These are phyloP conservation scores for Alternaria infectoria DNA, from an alignment of 2,329 filamentous ascomycete genomes.

Conservation along the genomic window DNA sequence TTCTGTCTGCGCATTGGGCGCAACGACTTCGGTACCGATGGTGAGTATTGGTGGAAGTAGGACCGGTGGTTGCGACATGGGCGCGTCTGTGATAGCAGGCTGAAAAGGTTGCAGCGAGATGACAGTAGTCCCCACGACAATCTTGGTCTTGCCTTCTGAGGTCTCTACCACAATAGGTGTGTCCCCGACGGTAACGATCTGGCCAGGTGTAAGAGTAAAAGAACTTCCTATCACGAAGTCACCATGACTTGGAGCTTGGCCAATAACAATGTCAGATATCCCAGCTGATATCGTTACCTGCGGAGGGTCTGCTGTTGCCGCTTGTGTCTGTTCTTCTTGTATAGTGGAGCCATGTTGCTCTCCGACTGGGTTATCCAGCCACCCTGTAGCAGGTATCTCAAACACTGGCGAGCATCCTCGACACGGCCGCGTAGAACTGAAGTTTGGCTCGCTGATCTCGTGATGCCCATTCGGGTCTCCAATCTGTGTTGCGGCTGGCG, in stretches of 20 bases:
- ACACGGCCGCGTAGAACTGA: slow-evolving; percentile 34
- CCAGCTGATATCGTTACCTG: slow-evolving; percentile 24
- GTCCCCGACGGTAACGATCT: slow-evolving; percentile 29
- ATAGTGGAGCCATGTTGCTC: slow-evolving; percentile 24
- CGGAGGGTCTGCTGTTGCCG: slow-evolving; percentile 6
- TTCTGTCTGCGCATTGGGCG: slow-evolving; percentile 30
- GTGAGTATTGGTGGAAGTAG: slow-evolving; percentile 25
- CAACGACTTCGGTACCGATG: slow-evolving; percentile 27
- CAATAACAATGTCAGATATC: slow-evolving; percentile 23
- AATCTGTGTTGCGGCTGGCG: slow-evolving; percentile 26
- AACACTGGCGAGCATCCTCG: slow-evolving; percentile 37
- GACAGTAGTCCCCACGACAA: slow-evolving; percentile 28
- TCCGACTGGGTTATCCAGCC: slow-evolving; percentile 24
- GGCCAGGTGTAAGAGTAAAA: slow-evolving; percentile 25
- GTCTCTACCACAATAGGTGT: slow-evolving; percentile 37
- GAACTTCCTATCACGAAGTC: slow-evolving; percentile 27
- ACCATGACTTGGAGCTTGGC: slow-evolving; percentile 15
- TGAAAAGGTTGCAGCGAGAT: slow-evolving; percentile 18
- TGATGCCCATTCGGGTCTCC: slow-evolving; percentile 40
- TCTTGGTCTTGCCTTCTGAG: slow-evolving; percentile 23
- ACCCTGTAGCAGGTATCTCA: slow-evolving; percentile 34
- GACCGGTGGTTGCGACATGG: slow-evolving; percentile 12
- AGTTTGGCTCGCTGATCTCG: slow-evolving; percentile 40
- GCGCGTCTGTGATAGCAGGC: slow-evolving; percentile 23
- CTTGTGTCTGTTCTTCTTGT: neutral